A percentile compares a stretch with the other conserved stretches of the same genome.
These are phyloP conservation scores for Hypoxylon sp. DNA, from an alignment of 2,329 filamentous ascomycete genomes.

Conservation along the genomic window DNA sequence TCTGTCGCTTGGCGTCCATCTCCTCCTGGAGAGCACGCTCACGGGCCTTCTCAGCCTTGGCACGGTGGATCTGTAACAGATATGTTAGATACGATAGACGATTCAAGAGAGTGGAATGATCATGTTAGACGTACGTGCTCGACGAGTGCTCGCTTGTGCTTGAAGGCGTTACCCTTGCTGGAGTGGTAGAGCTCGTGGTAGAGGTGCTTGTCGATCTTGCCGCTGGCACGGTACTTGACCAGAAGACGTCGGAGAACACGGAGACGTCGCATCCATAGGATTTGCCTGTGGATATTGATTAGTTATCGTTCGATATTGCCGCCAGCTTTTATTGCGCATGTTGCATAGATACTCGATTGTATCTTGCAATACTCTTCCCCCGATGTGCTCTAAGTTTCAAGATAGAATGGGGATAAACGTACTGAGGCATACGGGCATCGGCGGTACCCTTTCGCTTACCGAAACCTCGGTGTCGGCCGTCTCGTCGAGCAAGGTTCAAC, in stretches of 20 bases:
- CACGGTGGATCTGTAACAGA: constrained; percentile 90
- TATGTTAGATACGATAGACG: constrained; percentile 31
- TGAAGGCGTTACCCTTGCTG: constrained; percentile 99
- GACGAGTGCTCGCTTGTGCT: constrained; percentile 99
- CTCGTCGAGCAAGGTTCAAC: constrained; percentile 91
- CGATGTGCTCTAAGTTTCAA: too few relatives aligned
- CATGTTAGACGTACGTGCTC: constrained; percentile 86
- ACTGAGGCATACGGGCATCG: constrained; percentile 99
- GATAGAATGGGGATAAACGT: constrained; percentile 55
- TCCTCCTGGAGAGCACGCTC: constrained; percentile 97
- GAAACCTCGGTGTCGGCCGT: constrained; percentile 98
- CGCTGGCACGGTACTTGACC: constrained; percentile 99
- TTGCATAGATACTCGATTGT: too few relatives aligned
- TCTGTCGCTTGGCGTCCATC: constrained; percentile 99
- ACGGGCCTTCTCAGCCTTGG: constrained; percentile 99
- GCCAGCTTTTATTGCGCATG: background rate
- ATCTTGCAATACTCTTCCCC: too few relatives aligned
- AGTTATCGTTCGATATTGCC: constrained; percentile 1
- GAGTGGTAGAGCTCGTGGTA: constrained; percentile 99
- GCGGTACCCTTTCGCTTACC: constrained; percentile 99
- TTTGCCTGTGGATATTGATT: constrained; percentile 69
- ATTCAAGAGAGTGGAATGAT: background rate
- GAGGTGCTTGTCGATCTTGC: constrained; percentile 99
- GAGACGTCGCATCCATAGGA: constrained; percentile 99
- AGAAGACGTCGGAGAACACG: constrained; percentile 98